Evolutionary conservation across 2,329 filamentous ascomycete species (phyloP), one percentile per base, ranked within the genome.

Genomic region (Hypoxylon sp.): DNA sequence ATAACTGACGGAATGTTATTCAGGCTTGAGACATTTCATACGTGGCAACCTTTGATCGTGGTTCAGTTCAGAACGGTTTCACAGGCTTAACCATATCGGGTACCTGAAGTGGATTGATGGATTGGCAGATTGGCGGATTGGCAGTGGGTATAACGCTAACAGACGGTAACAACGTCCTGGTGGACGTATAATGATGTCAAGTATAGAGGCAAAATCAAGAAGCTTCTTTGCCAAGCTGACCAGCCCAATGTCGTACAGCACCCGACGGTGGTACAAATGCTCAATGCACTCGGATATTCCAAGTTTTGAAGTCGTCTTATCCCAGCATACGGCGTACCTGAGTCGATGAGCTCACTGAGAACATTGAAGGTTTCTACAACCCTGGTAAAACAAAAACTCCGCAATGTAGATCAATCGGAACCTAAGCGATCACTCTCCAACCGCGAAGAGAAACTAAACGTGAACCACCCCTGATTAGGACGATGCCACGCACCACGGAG

Each of bases 161-260:
- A 52, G n/a, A 27, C 25, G 6, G n/a, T 41, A 23, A 25, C 1
- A 3, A 21, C 12, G 11, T 51, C 27, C 30, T 23, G 12, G 48
- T 52, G 12, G 34, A 63, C 23, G 54, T 55, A 48, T 43, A 54
- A 59, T 63, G 61, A 63, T 55, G 61, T 41, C 39, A 58, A 63
- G 32, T 23, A 12, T 5, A 14, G 25, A 46, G 37, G 21, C 41
- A 46, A 47, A 34, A 50, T 43, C 34, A 32, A 59, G 45, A 29
- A 56, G 29, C 29, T 25, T 41, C 30, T 39, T 46, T 12, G 29
- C 29, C 52, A 46, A 55, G 27, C 16, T 8, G 32, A 19, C 14
- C 5, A 37, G 41, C 25, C 53, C 30, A 56, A 39, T 56, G 21
- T 47, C 12, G 30, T 4, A 34, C 30, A 34, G 11, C 9, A 12